Conservation (phyloP, 257 asterid species). For the Vinca minor region DNA sequence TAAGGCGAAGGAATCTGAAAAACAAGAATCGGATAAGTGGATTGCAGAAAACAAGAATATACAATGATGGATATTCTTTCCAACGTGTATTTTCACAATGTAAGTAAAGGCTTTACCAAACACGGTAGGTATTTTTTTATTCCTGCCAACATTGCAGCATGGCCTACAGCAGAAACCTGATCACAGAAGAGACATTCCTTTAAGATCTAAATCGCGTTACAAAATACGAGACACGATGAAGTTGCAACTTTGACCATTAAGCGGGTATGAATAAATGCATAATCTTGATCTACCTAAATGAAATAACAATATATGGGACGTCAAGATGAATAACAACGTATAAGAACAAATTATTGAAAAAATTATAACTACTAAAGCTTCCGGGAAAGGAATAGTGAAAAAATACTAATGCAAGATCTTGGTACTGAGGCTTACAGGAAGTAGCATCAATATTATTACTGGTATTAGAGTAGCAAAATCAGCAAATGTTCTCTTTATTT, state of each 20-base stretch:
- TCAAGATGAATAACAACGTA: not conserved
- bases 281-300: not conserved
- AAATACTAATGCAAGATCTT: not conserved
- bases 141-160: slow-evolving; percentile 81
- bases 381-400: not conserved
- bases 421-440: slow-evolving; percentile 51
- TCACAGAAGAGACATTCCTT: slow-evolving; percentile 2
- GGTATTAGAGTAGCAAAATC: slow-evolving; percentile 68
- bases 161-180: slow-evolving; percentile 79
- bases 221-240: not conserved
- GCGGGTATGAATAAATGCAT: not conserved
- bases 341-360: not conserved
- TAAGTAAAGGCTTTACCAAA: slow-evolving; percentile 37
- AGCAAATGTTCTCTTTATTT: slow-evolving; percentile 42
- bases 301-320: not conserved
- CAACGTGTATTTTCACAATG: not conserved
- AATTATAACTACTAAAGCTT: not conserved
- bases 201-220: not conserved
- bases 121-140: slow-evolving; percentile 60
- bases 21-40: not conserved
- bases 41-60: not conserved
- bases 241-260: slow-evolving; percentile 3
- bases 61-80: not conserved
- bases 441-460: slow-evolving; percentile 60
- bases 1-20: slow-evolving; percentile 77